Conservation (phyloP, 148 eudicot species). For the Vaccinium vitisidaea region DNA sequence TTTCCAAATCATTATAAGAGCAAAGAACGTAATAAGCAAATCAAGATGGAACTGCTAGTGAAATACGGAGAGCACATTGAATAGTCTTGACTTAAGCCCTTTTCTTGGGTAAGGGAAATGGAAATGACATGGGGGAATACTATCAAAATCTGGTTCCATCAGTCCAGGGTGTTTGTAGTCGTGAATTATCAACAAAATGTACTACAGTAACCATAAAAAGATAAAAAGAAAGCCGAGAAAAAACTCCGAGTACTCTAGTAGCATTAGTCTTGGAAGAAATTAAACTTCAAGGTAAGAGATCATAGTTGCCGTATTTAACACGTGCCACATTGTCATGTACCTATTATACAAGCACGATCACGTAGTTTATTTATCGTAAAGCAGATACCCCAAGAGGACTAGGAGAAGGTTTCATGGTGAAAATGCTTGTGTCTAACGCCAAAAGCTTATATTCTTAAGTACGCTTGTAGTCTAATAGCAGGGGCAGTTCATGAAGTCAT, state of each 20-base stretch:
- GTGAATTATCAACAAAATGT: background rate
- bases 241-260: background rate
- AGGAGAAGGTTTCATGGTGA: background rate
- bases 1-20: background rate
- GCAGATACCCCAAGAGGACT: background rate
- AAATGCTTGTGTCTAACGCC: background rate
- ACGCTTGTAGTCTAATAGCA: background rate
- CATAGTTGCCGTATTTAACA: background rate
- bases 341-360: background rate
- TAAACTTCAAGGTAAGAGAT: background rate
- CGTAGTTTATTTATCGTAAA: background rate
- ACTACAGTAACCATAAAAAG: background rate
- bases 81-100: background rate
- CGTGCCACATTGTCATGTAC: background rate
- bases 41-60: background rate
- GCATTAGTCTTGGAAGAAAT: background rate
- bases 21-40: background rate
- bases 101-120: background rate
- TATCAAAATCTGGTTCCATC: background rate
- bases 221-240: background rate
- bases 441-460: background rate
- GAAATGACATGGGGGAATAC: background rate
- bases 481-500: background rate
- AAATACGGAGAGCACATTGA: background rate
- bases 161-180: background rate